Evolutionary conservation across 495 filamentous ascomycete genomes (phyloP).

Genomic region (Penicillium herquei): DNA sequence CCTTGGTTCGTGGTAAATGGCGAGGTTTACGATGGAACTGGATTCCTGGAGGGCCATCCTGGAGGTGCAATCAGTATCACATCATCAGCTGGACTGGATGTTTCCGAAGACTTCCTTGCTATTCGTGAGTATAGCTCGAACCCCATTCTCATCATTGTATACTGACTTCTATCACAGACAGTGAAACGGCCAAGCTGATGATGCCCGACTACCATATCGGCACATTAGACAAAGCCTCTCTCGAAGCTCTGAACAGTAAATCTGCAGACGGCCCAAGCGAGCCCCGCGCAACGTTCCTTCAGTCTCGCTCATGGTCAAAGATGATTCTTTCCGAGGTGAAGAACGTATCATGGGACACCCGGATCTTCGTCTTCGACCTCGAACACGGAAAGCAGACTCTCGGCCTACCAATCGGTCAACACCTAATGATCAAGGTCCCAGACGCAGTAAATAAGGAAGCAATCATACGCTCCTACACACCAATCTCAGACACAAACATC

Average conservation of each 20-base stretch:
- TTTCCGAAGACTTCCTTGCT: constrained; percentile 90
- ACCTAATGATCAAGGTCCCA: constrained; percentile 80
- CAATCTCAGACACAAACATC: constrained; percentile 64
- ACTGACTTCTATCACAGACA: constrained; percentile 52
- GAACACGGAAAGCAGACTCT: constrained; percentile 68
- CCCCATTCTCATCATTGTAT: neutral
- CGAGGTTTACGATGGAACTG: constrained; percentile 87
- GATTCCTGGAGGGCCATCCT: constrained; percentile 81
- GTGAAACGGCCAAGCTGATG: constrained; percentile 91
- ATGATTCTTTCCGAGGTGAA: constrained; percentile 64
- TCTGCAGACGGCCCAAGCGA: constrained; percentile 25
- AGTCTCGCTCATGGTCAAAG: constrained; percentile 68
- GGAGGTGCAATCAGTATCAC: constrained; percentile 88
- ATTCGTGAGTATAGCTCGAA: constrained; percentile 66
- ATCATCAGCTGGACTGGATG: constrained; percentile 78
- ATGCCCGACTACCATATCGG: constrained; percentile 89
- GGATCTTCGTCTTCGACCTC: constrained; percentile 78
- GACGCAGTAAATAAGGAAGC: constrained; percentile 66
- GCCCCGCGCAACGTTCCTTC: constrained; percentile 63
- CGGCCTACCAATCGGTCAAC: constrained; percentile 84
- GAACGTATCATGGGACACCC: constrained; percentile 74
- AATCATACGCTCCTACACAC: constrained; percentile 88
- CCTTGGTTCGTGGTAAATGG: constrained; percentile 95
- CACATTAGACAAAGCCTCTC: constrained; percentile 60
- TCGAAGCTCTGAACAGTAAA: constrained; percentile 44